Conservation (phyloP, 352 stramenopile genomes). For the Globisporangium spinosum region DNA sequence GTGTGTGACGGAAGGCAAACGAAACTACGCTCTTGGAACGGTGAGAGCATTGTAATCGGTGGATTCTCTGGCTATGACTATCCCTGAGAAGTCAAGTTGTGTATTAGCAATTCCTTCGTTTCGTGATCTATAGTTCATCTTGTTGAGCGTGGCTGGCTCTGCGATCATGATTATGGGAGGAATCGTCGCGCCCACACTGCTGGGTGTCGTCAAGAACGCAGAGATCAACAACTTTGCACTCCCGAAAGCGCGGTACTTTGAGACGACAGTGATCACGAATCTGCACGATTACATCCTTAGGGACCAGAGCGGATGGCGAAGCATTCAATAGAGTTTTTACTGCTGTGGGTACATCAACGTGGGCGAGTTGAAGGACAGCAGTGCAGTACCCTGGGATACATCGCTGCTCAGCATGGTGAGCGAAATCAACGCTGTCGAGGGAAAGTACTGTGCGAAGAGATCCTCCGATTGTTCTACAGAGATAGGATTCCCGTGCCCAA, state of each 20-base stretch:
- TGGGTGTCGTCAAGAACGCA: constrained; percentile 30
- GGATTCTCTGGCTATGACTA: neutral
- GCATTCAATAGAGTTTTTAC: constrained; percentile 42
- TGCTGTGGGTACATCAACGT: constrained; percentile 56
- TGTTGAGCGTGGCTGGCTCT: constrained; percentile 35
- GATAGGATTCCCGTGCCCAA: constrained; percentile 31
- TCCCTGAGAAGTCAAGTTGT: neutral
- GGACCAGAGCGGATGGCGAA: constrained; percentile 30
- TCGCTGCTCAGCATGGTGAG: constrained; percentile 31
- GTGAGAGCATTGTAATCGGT: constrained; percentile 22
- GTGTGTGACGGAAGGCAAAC: constrained; percentile 44
- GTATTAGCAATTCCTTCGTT: neutral
- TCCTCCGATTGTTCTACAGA: constrained; percentile 20
- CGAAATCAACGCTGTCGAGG: constrained; percentile 32
- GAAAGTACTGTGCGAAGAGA: constrained; percentile 37
- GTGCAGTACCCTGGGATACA: constrained; percentile 29
- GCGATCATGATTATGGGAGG: constrained; percentile 47
- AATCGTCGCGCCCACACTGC: constrained; percentile 42
- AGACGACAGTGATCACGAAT: constrained; percentile 42
- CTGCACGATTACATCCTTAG: constrained; percentile 30
- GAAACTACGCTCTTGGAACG: constrained; percentile 57
- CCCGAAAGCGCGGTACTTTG: constrained; percentile 33
- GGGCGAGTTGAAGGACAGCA: constrained; percentile 18
- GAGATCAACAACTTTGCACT: constrained; percentile 34
- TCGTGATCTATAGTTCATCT: constrained; percentile 36